Conservation (phyloP, 176 grass and related monocot genomes). For the Chloris gayana region DNA sequence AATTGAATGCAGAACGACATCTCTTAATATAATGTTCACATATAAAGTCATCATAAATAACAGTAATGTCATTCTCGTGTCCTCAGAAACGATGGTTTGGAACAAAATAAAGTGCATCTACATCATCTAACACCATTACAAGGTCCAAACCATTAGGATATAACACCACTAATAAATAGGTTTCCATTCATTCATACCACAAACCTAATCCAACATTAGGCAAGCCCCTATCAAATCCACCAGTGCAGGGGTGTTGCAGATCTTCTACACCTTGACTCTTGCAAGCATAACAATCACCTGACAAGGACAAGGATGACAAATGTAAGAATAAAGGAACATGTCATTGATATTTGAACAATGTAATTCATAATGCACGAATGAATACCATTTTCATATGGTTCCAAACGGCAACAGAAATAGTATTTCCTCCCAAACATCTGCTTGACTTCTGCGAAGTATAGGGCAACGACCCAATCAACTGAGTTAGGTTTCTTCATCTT, state of each 20-base stretch:
- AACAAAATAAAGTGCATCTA: too few relatives aligned
- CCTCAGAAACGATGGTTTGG: too few relatives aligned
- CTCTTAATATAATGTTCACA: too few relatives aligned
- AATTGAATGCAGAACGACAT: too few relatives aligned
- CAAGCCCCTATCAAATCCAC: neutral
- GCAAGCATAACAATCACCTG: slow-evolving; percentile 11
- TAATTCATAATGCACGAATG: neutral
- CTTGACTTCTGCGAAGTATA: slow-evolving; percentile 14
- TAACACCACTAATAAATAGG: neutral
- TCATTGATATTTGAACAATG: neutral
- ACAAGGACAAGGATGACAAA: neutral
- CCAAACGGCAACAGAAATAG: slow-evolving; percentile 9
- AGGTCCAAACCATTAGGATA: too few relatives aligned
- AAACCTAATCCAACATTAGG: neutral
- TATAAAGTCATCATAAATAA: too few relatives aligned
- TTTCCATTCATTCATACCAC: neutral
- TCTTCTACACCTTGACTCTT: slow-evolving; percentile 21
- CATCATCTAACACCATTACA: too few relatives aligned
- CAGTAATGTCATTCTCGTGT: too few relatives aligned
- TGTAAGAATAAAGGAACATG: neutral
- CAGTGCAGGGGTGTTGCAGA: neutral
- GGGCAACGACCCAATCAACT: neutral
- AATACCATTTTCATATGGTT: slow-evolving; percentile 14
- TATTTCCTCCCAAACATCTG: neutral
- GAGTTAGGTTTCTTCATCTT: neutral